Evolutionary conservation across 768 basidiomycete species (phyloP), one percentile per base, ranked within the genome.

Genomic region (Boletus edulis): DNA sequence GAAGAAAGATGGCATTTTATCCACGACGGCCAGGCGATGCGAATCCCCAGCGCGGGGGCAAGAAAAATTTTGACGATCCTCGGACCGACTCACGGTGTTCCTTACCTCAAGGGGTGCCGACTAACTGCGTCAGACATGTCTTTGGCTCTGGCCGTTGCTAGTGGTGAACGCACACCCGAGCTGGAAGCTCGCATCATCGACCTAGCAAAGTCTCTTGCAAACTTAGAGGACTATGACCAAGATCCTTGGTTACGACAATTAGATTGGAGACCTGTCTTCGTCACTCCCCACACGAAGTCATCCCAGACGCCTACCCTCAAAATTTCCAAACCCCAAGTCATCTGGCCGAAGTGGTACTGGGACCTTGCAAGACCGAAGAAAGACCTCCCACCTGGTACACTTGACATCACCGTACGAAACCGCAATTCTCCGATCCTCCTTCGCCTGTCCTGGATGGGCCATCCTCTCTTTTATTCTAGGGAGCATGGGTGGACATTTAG

Each of bases 271-370:
- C 63, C 64, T 12, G 71, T 73, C 22, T 29, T 35, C 8, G 52
- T 44, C n/a, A 49, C 38, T 29, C 45, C 54, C 14, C 46, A 27
- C 34, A n/a, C 42, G n/a, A 49, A 48, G 32, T 20, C 48, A 18
- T 44, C 49, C 18, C 40, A 20, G 24, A 18, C 46, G 24, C 18
- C 49, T 35, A 20, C 49, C 18, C 52, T 63, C 20, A 55, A 75
- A 64, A 37, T 49, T 45, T 47, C 63, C 1, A 76, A 75, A 60
- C 73, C 74, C 4, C 78, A 78, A 12, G 78, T 85, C 0, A 51
- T 76, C n/a, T 98, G 95, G 94, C 96, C 95, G 1, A 90, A 91
- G 67, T 98, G 97, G 97, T 99, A 91, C 66, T 94, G 88, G 90
- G 94, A 98, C 24, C 81, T 92, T 4, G 76, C 87, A 3, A 85